These are phyloP conservation scores for Ceratocystiopsis sp. DNA, from an alignment of 2,329 filamentous ascomycete species.

Conservation along the genomic window DNA sequence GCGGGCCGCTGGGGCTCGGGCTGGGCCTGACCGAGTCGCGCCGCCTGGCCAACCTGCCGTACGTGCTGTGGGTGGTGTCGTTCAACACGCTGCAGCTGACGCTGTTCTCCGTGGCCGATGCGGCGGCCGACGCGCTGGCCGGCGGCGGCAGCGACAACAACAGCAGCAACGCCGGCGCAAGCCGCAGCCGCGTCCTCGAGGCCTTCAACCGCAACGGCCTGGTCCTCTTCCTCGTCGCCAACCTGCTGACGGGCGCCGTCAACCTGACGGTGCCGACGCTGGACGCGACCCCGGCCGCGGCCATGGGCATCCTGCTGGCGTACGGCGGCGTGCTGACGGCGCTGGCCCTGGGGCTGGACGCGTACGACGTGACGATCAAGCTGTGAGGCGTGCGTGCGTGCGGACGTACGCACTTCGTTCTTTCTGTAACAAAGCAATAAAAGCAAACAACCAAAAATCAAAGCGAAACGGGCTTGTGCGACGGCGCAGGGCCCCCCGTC, in stretches of 20 bases:
- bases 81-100: conserved; percentile 79
- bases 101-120: conserved; percentile 61
- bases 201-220: conserved; percentile 84
- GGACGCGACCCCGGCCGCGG: conserved; percentile 42
- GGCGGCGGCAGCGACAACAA: conserved; percentile 41
- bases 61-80: conserved; percentile 80
- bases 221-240: conserved; percentile 70
- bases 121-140: conserved; percentile 41
- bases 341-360: conserved; percentile 50
- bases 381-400: conserved; percentile 24
- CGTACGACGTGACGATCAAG: conserved; percentile 52
- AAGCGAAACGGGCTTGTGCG: too few species aligned
- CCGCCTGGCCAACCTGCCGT: conserved; percentile 81
- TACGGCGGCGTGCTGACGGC: conserved; percentile 55
- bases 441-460: neutral
- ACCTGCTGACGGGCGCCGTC: conserved; percentile 73
- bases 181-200: conserved; percentile 65
- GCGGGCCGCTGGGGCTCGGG: conserved; percentile 39
- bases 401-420: neutral
- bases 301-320: conserved; percentile 57
- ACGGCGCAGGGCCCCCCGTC: too few species aligned
- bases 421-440: too few species aligned
- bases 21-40: conserved; percentile 66
- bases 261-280: conserved; percentile 79
- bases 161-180: too few species aligned